These are phyloP conservation scores for Suillus subluteus DNA, from an alignment of 768 basidiomycete genomes.

Conservation along the genomic window DNA sequence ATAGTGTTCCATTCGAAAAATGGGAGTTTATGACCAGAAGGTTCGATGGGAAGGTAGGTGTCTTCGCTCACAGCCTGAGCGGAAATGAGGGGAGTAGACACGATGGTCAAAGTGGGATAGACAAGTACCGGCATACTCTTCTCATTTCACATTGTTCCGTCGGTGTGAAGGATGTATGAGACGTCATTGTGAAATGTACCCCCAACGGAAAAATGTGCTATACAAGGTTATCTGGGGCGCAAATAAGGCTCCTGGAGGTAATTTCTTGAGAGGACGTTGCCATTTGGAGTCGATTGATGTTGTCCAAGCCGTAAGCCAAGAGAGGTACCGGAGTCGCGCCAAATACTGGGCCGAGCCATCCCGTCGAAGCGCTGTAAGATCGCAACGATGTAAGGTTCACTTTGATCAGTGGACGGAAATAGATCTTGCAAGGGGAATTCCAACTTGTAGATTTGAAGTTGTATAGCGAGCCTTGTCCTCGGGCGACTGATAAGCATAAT, in stretches of 20 bases:
- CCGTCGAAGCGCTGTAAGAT: neutral
- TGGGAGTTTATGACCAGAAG: neutral
- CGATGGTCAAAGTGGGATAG: neutral
- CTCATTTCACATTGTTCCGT: neutral
- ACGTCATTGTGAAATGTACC: neutral
- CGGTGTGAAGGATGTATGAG: neutral
- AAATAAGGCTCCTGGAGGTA: neutral
- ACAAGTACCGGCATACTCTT: neutral
- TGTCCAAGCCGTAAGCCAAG: slow-evolving; percentile 3
- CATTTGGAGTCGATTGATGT: neutral
- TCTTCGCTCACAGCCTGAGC: neutral
- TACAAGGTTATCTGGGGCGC: neutral
- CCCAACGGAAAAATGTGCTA: neutral
- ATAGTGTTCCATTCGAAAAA: neutral
- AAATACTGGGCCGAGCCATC: neutral
- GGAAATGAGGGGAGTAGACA: neutral
- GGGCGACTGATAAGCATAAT: neutral
- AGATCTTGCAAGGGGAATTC: neutral
- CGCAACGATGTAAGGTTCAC: neutral
- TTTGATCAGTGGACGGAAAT: neutral
- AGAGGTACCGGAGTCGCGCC: neutral
- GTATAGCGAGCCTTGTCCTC: neutral
- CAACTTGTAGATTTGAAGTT: neutral
- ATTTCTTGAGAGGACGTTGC: neutral
- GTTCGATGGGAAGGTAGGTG: neutral